Base-by-base conservation (phyloP, 495 filamentous ascomycete genomes). In the Aspergillus saccharolyticus region DNA sequence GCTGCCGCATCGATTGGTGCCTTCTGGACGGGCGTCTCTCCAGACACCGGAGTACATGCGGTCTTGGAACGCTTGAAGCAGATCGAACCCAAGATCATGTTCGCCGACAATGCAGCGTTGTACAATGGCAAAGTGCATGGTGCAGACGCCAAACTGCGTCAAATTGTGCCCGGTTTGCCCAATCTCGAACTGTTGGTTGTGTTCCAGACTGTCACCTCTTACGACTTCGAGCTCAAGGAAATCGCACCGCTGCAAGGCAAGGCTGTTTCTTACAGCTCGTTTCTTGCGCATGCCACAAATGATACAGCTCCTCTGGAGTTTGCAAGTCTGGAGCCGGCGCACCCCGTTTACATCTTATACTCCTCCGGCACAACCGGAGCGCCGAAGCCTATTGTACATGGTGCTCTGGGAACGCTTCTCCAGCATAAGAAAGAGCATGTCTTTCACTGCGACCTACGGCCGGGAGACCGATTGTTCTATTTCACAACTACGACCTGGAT, bases 361-460 rank as follows among this genome's bases (percentile, higher is more conserved):
- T 91, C 87, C 2, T 89, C 85, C 10, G 91, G 91, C 14, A 96
- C 91, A 0, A 96, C 91, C 1, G 91, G 90, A 2, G 85, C 91
- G 21, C 91, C 91, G 0, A 96, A 96, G 63, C 91, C 91, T 60
- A 96, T 96, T 61, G 87, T 94, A 2, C 91, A 96, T 70, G 90
- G 90, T 0, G 86, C 91, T 3, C 79, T 94, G 47, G 91, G 91
- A 1, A 96, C 91, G 1, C 72, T 96, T 10, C 80, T 96, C 28
- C 92, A 96, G 68, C 91, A 96, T 69, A 96, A 96, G 72, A 97
- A 97, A 66, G 92, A 96, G 67, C 90, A 93, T 68, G 77, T 84
- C 54, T 77, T 97, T 18, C 91, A 97, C 70, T 87, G 87, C 65
- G 86, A 88, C 22, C 84, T 97, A 61, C 75, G 74, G 7, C 80